Percentiles rank a stretch among this genome's conserved stretches.
phyloP scores from a whole-genome alignment of 2,329 filamentous ascomycete genomes.

The Paecilomyces dactylethromorphus region DNA sequence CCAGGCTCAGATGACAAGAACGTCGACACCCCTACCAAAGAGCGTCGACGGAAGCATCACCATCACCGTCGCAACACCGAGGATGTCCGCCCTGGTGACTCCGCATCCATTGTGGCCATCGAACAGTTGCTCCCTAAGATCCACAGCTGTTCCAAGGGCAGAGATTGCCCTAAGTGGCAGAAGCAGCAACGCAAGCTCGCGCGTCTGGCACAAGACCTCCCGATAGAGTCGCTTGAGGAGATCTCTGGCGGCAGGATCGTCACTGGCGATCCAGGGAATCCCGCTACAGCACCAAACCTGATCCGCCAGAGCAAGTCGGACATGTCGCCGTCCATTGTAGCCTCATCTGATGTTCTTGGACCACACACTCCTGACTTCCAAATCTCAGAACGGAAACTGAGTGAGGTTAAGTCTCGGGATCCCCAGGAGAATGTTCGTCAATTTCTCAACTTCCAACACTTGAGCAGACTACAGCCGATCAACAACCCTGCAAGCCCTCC shows the following conservation, averaged over 20 bases:
- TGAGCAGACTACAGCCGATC: conserved; percentile 19
- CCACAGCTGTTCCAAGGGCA: conserved; percentile 79
- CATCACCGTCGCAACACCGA: conserved; percentile 31
- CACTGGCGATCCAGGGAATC: conserved; percentile 71
- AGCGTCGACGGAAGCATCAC: conserved; percentile 16
- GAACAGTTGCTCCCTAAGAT: conserved; percentile 81
- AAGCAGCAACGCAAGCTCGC: conserved; percentile 74
- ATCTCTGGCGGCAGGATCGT: conserved; percentile 57
- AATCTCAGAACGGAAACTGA: conserved; percentile 67
- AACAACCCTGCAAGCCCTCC: conserved; percentile 62
- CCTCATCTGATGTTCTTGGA: conserved; percentile 84
- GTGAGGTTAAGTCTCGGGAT: conserved; percentile 64
- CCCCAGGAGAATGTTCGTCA: conserved; percentile 90
- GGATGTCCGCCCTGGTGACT: conserved; percentile 73
- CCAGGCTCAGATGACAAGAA: not conserved
- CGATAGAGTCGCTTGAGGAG: conserved; percentile 64
- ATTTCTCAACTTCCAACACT: conserved; percentile 79
- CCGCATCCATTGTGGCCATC: conserved; percentile 85
- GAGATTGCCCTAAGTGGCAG: conserved; percentile 74
- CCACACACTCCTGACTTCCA: conserved; percentile 58
- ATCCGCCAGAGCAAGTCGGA: conserved; percentile 64
- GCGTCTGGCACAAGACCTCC: conserved; percentile 68
- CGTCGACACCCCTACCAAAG: not conserved
- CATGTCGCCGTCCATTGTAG: conserved; percentile 72
- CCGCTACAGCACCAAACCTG: conserved; percentile 53